Conservation (phyloP, 805 yeast genomes). For the Saccharomycopsis schoenii region DNA sequence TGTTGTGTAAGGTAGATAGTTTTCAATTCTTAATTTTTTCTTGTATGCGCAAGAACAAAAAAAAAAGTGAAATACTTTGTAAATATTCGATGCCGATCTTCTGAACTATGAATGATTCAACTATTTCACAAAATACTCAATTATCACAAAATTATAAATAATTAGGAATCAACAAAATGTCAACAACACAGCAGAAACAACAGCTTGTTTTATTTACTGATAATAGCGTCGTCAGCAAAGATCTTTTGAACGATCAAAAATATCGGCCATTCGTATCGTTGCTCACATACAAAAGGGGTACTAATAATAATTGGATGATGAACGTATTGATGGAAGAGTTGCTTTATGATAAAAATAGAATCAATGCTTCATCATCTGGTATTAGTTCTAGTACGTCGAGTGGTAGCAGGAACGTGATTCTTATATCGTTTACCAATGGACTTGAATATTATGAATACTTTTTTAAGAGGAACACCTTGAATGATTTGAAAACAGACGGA, state of each 20-base stretch:
- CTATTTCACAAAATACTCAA: no score
- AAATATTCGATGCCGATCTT: no score
- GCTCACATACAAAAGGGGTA: slow-evolving; percentile 9
- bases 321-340: slow-evolving; percentile 12
- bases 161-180: neutral
- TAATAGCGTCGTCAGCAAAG: slow-evolving; percentile 3
- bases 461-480: slow-evolving; percentile 9
- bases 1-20: neutral
- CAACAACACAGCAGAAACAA: slow-evolving; percentile 10
- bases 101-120: neutral
- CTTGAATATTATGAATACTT: slow-evolving; percentile 1
- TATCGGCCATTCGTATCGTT: slow-evolving; percentile 6
- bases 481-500: neutral
- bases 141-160: no score
- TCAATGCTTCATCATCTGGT: slow-evolving; percentile 1
- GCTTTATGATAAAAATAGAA: slow-evolving; percentile 3
- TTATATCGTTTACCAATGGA: slow-evolving; percentile 10
- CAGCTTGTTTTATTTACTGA: slow-evolving; percentile 12
- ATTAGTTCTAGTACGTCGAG: neutral
- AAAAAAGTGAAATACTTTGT: neutral
- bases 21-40: neutral
- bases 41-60: no score
- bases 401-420: slow-evolving; percentile 1
- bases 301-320: slow-evolving; percentile 13
- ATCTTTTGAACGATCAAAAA: neutral